Conservation (phyloP, 306 rosid genomes). For the Casuarina glauca region DNA sequence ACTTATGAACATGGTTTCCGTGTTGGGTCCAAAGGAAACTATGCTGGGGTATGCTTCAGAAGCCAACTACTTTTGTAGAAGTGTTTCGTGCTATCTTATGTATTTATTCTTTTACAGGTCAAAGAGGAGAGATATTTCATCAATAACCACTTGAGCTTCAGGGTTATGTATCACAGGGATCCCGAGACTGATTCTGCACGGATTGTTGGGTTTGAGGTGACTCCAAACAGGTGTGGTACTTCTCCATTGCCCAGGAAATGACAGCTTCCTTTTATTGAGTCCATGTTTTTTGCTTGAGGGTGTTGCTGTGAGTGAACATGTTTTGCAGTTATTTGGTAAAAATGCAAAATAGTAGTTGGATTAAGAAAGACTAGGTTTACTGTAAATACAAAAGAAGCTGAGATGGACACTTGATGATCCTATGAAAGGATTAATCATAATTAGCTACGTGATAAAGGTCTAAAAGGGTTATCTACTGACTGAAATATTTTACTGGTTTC, state of each 20-base stretch:
- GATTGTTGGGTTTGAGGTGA: constrained; percentile 97
- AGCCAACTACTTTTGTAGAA: constrained; percentile 25
- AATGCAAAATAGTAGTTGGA: background rate
- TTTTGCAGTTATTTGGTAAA: background rate
- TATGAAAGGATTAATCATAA: background rate
- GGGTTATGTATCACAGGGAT: constrained; percentile 97
- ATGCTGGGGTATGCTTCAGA: constrained; percentile 80
- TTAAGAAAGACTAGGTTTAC: background rate
- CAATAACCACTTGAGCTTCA: constrained; percentile 95
- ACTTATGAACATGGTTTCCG: constrained; percentile 94
- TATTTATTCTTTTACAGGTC: constrained; percentile 54
- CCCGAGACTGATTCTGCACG: constrained; percentile 88
- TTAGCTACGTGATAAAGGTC: constrained; percentile 2
- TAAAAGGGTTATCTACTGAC: background rate
- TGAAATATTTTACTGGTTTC: constrained; percentile 1
- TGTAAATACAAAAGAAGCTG: background rate
- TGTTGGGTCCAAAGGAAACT: constrained; percentile 96
- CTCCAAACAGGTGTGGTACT: constrained; percentile 76
- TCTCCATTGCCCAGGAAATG: constrained; percentile 1
- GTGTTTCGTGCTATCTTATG: constrained; percentile 16
- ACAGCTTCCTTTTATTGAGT: constrained; percentile 11
- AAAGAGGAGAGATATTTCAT: constrained; percentile 96
- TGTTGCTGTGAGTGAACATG: background rate
- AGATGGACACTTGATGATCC: background rate
- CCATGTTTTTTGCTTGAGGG: background rate